Evolutionary conservation across 768 basidiomycete species (phyloP).

Genomic region (Tylopilus felleus): DNA sequence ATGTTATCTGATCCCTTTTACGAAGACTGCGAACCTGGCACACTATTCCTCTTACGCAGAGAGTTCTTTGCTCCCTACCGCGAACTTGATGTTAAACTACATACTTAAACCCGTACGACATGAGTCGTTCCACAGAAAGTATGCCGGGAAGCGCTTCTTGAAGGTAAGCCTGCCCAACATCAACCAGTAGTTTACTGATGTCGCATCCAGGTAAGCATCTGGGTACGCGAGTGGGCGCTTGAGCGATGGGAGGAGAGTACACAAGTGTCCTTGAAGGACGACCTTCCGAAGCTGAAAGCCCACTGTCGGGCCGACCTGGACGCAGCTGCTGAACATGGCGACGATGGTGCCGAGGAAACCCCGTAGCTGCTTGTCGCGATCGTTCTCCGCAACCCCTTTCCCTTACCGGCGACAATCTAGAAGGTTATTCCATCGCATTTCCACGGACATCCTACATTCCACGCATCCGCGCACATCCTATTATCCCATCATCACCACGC

Average conservation of each 20-base stretch:
- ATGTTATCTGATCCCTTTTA: conserved; percentile 11
- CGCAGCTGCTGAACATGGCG: conserved; percentile 6
- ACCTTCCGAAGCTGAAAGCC: conserved; percentile 39
- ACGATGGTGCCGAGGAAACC: conserved; percentile 11
- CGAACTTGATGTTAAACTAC: conserved; percentile 86
- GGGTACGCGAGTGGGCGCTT: conserved; percentile 82
- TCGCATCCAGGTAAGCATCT: conserved; percentile 64
- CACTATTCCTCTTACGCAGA: conserved; percentile 89
- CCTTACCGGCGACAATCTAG: conserved; percentile 13
- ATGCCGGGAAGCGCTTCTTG: conserved; percentile 77
- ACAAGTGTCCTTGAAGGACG: conserved; percentile 54
- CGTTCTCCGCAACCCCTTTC: background rate
- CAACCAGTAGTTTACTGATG: background rate
- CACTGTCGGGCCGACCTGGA: conserved; percentile 23
- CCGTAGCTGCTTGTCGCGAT: conserved; percentile 9
- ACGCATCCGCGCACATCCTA: conserved; percentile 22
- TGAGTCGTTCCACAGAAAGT: conserved; percentile 85
- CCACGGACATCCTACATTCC: conserved; percentile 26
- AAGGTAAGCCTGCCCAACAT: conserved; percentile 49
- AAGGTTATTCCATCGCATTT: conserved; percentile 24
- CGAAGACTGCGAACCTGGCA: conserved; percentile 75
- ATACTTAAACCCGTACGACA: conserved; percentile 69
- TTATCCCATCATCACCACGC: conserved; percentile 19
- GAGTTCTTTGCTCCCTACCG: conserved; percentile 72
- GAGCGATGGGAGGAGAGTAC: conserved; percentile 66